Conservation (phyloP, 257 asterid species). For the Ligustrum vulgare region DNA sequence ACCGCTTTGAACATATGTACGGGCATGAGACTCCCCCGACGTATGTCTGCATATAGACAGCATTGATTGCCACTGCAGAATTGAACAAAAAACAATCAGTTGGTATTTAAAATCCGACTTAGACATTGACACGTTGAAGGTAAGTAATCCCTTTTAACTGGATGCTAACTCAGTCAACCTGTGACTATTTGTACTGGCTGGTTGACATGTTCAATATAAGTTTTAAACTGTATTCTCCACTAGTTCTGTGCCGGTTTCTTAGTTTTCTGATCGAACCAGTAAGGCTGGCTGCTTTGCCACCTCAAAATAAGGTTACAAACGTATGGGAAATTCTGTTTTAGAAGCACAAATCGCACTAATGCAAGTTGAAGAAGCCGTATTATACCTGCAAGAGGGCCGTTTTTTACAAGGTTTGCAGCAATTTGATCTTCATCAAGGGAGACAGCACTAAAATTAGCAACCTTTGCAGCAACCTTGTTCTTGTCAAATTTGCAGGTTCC, state of each 20-base stretch:
- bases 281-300: background rate
- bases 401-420: conserved; percentile 13
- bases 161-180: background rate
- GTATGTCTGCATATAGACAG: conserved; percentile 7
- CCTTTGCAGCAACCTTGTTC: conserved; percentile 8
- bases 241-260: too few species aligned
- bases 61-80: conserved; percentile 12
- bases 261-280: too few species aligned
- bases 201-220: too few species aligned
- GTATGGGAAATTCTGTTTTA: background rate
- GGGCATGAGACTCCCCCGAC: conserved; percentile 13
- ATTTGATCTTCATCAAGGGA: conserved; percentile 16
- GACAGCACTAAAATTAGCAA: conserved; percentile 14
- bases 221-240: too few species aligned
- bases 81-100: background rate
- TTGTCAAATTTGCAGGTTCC: conserved; percentile 5
- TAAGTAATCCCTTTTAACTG: too few species aligned
- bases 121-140: too few species aligned
- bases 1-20: background rate
- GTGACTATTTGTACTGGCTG: background rate
- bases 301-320: background rate
- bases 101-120: background rate
- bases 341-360: background rate
- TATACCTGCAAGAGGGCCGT: conserved; percentile 18
- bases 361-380: background rate